Percentiles rank a stretch among this genome's conserved stretches.
Evolutionary conservation across 2,329 filamentous ascomycete genomes (phyloP).

Genomic region (Calonectria honghensis): DNA sequence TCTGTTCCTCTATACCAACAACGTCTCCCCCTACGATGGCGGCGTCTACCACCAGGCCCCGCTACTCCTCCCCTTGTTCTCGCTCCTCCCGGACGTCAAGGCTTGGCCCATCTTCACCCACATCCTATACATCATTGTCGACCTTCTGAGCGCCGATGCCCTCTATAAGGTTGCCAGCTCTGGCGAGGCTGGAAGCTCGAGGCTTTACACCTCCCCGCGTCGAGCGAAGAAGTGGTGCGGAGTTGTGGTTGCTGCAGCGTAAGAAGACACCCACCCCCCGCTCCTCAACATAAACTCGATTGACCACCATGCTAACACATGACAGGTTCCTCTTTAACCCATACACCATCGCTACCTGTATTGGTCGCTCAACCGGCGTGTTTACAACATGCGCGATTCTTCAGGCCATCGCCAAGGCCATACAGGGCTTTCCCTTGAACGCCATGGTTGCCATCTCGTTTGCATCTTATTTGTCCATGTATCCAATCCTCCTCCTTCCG

Average conservation of each 20-base stretch:
- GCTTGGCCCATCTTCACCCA: slow-evolving; percentile 83
- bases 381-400: slow-evolving; percentile 94
- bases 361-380: slow-evolving; percentile 90
- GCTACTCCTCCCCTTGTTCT: slow-evolving; percentile 92
- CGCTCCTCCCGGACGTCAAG: slow-evolving; percentile 84
- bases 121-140: slow-evolving; percentile 86
- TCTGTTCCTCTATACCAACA: slow-evolving; percentile 95
- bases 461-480: slow-evolving; percentile 93
- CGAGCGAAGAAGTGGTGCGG: slow-evolving; percentile 84
- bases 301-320: slow-evolving; percentile 42
- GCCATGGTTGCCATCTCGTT: slow-evolving; percentile 90
- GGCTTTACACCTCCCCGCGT: slow-evolving; percentile 85
- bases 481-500: slow-evolving; percentile 89
- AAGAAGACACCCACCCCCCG: slow-evolving; percentile 56
- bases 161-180: slow-evolving; percentile 88
- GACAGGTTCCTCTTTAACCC: slow-evolving; percentile 93
- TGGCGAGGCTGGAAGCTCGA: slow-evolving; percentile 84
- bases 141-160: slow-evolving; percentile 88
- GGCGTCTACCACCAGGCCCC: slow-evolving; percentile 90
- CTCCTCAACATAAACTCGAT: slow-evolving; percentile 20
- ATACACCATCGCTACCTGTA: slow-evolving; percentile 92
- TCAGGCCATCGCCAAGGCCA: slow-evolving; percentile 87
- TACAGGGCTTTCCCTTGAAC: slow-evolving; percentile 82
- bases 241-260: slow-evolving; percentile 86
- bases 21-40: slow-evolving; percentile 97